Conservation (phyloP, 2,329 filamentous ascomycete species). For the Claviceps africana region DNA sequence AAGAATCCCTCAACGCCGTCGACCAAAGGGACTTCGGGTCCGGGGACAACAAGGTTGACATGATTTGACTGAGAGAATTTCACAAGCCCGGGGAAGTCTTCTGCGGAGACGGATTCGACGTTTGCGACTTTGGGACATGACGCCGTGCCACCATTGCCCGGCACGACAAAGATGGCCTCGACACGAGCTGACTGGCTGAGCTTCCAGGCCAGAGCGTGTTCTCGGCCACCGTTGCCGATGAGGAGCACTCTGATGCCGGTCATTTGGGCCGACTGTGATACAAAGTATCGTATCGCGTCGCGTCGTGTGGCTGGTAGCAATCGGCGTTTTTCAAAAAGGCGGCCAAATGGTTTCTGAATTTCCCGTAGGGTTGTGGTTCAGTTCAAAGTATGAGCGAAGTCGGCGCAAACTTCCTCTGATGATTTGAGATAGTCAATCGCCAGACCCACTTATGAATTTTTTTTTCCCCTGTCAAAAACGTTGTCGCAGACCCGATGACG, state of each 20-base stretch:
- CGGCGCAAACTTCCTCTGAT: background rate
- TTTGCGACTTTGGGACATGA: slow-evolving; percentile 60
- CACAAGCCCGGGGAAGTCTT: slow-evolving; percentile 68
- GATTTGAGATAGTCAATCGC: background rate
- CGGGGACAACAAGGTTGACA: slow-evolving; percentile 75
- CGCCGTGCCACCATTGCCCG: slow-evolving; percentile 80
- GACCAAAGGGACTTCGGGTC: slow-evolving; percentile 87
- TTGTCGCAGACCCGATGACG: background rate
- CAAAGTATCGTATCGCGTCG: background rate
- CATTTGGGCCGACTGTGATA: slow-evolving; percentile 10
- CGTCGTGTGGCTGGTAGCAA: background rate
- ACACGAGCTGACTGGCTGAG: slow-evolving; percentile 69
- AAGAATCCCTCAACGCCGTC: slow-evolving; percentile 82
- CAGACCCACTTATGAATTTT: background rate
- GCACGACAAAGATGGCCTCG: slow-evolving; percentile 55
- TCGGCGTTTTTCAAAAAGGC: background rate
- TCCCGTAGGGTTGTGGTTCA: background rate
- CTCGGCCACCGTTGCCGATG: slow-evolving; percentile 84
- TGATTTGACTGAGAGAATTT: slow-evolving; percentile 57
- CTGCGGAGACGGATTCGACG: slow-evolving; percentile 49
- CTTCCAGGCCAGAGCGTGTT: slow-evolving; percentile 93
- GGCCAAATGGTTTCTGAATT: background rate
- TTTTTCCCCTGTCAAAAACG: background rate
- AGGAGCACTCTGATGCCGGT: slow-evolving; percentile 57
- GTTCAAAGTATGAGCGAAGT: background rate